A percentile compares a stretch with the other conserved stretches of the same genome.
Evolutionary conservation across 129 eudicot species (phyloP).

Genomic region (Arctium minus): DNA sequence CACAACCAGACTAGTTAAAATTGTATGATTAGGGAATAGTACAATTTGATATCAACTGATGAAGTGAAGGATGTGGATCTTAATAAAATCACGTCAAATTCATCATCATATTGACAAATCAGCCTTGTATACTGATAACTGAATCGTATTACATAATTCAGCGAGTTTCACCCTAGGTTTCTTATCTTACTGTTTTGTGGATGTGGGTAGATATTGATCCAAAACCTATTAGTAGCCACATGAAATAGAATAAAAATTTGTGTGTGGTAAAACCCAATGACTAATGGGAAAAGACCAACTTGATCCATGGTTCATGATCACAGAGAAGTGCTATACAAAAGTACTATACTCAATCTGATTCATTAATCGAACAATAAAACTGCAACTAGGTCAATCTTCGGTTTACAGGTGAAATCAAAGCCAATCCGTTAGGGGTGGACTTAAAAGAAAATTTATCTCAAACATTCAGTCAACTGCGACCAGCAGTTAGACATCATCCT

Average conservation of each 20-base stretch:
- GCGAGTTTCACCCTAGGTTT: background rate
- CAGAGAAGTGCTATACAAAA: background rate
- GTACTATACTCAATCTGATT: background rate
- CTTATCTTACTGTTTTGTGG: background rate
- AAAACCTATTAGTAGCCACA: background rate
- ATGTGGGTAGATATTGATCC: background rate
- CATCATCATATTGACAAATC: too few species aligned
- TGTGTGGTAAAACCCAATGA: background rate
- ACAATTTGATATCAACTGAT: too few species aligned
- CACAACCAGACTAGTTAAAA: background rate
- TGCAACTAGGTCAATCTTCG: background rate
- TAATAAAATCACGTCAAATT: too few species aligned
- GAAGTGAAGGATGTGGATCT: too few species aligned
- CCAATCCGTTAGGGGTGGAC: background rate
- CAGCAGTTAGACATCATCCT: background rate
- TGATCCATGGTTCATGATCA: background rate
- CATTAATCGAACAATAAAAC: background rate
- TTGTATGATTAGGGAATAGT: background rate
- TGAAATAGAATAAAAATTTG: background rate
- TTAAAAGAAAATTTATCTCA: background rate
- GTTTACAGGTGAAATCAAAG: background rate
- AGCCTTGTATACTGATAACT: too few species aligned
- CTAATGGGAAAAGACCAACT: background rate
- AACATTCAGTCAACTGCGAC: background rate
- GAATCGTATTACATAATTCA: too few species aligned